Conservation (phyloP, 164 flowering plant species). For the Nelumbo lutea region DNA sequence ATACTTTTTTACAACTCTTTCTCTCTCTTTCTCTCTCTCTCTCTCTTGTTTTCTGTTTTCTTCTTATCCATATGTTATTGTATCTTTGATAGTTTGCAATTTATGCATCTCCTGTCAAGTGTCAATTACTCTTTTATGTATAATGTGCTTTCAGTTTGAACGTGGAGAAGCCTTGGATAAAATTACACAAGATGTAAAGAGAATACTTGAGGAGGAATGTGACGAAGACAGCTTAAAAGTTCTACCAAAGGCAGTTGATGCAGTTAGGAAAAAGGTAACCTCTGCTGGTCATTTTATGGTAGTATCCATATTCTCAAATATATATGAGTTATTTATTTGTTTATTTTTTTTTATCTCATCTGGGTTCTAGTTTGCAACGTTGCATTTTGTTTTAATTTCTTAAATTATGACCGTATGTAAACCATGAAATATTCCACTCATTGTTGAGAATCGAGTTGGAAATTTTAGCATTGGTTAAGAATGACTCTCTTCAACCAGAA, state of each 20-base stretch:
- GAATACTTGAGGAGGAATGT: slow-evolving; percentile 71
- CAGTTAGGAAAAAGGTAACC: slow-evolving; percentile 77
- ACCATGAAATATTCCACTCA: too few species aligned
- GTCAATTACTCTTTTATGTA: background rate
- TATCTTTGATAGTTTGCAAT: background rate
- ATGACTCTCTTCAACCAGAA: too few species aligned
- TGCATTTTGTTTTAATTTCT: too few species aligned
- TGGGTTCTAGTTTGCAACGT: too few species aligned
- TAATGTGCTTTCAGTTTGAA: slow-evolving; percentile 59
- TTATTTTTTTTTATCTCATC: too few species aligned
- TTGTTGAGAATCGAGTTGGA: too few species aligned
- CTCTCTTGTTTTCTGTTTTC: background rate
- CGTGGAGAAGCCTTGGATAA: slow-evolving; percentile 94
- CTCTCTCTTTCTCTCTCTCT: too few species aligned
- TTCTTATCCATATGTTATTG: background rate
- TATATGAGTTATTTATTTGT: too few species aligned
- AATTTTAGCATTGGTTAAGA: too few species aligned
- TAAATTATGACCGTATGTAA: too few species aligned
- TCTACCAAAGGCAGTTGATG: slow-evolving; percentile 79
- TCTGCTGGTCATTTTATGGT: too few species aligned
- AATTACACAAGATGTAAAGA: slow-evolving; percentile 73
- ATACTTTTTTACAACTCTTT: background rate
- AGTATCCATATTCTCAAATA: too few species aligned
- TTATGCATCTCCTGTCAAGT: background rate
- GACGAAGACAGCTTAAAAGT: slow-evolving; percentile 84